Conservation (phyloP, 805 yeast species). For the Myxozyma sirexii region DNA sequence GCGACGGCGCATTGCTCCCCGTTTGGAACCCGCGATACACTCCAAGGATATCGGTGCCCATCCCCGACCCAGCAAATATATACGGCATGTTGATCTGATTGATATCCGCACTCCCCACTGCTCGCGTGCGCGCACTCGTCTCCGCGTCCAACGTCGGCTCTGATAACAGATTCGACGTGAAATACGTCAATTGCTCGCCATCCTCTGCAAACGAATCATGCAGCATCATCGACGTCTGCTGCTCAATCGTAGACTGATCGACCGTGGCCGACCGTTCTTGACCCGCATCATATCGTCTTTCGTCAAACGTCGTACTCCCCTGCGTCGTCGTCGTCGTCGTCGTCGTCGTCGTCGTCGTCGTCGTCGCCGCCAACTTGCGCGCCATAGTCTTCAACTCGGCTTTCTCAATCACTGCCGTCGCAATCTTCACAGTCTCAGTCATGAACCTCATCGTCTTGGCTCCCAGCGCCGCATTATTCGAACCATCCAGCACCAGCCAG, state of each 20-base stretch:
- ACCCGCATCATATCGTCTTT: too few species aligned
- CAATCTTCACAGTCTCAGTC: conserved; percentile 5
- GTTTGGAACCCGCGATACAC: background rate
- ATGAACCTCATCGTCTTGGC: background rate
- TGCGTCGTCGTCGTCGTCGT: too few species aligned
- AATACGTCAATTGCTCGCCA: too few species aligned
- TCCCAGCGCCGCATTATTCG: background rate
- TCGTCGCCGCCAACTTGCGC: background rate
- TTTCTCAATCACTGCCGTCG: conserved; percentile 14
- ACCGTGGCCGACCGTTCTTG: too few species aligned
- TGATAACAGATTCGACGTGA: too few species aligned
- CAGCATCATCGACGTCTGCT: too few species aligned
- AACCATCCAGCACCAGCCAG: background rate
- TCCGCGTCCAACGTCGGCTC: background rate
- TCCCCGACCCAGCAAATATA: conserved; percentile 9
- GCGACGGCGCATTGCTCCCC: background rate
- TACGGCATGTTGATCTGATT: conserved; percentile 6
- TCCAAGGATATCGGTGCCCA: conserved; percentile 16
- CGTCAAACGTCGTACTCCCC: too few species aligned
- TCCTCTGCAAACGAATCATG: too few species aligned
- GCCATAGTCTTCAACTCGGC: conserved; percentile 5
- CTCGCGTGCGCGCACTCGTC: background rate
- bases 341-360: background rate
- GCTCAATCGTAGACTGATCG: too few species aligned
- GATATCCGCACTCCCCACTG: background rate